phyloP scores from a whole-genome alignment of 1,139 yeast genomes.

The Petasospora rhodanensis region DNA sequence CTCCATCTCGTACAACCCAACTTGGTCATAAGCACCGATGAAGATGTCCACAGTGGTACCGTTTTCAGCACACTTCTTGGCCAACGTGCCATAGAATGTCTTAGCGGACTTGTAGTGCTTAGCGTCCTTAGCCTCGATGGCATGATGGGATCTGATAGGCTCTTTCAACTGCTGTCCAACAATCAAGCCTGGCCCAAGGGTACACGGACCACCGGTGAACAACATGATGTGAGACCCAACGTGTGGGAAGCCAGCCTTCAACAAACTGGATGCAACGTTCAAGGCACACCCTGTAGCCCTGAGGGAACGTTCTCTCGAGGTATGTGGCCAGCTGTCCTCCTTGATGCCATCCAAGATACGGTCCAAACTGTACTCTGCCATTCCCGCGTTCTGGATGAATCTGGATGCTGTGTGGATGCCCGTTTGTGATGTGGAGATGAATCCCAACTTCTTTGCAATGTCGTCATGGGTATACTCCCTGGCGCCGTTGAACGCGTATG shows the following conservation, averaged over 20 bases:
- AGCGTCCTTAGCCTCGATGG: conserved; percentile 74
- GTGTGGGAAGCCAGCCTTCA: conserved; percentile 42
- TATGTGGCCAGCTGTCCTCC: conserved; percentile 50
- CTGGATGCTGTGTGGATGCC: conserved; percentile 17
- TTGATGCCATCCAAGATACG: conserved; percentile 49
- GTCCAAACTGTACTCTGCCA: conserved; percentile 49
- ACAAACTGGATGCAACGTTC: conserved; percentile 51
- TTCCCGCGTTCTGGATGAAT: conserved; percentile 28
- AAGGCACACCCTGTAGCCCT: conserved; percentile 68
- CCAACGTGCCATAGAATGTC: conserved; percentile 47
- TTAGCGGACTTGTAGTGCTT: conserved; percentile 79
- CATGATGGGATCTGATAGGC: conserved; percentile 88
- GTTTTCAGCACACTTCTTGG: conserved; percentile 37
- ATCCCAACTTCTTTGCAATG: conserved; percentile 49
- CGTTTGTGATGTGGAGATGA: conserved; percentile 31
- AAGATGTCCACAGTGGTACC: conserved; percentile 57
- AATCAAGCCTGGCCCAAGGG: conserved; percentile 85
- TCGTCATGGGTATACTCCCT: conserved; percentile 51
- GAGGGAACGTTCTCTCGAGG: conserved; percentile 44
- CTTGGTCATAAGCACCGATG: conserved; percentile 64
- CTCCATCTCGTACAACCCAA: conserved; percentile 64
- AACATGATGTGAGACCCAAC: conserved; percentile 59
- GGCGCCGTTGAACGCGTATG: conserved; percentile 53
- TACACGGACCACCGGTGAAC: conserved; percentile 84
- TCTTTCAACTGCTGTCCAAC: conserved; percentile 82